Evolutionary conservation across 2,329 filamentous ascomycete species (phyloP).

Genomic region (Stenocarpella maydis): DNA sequence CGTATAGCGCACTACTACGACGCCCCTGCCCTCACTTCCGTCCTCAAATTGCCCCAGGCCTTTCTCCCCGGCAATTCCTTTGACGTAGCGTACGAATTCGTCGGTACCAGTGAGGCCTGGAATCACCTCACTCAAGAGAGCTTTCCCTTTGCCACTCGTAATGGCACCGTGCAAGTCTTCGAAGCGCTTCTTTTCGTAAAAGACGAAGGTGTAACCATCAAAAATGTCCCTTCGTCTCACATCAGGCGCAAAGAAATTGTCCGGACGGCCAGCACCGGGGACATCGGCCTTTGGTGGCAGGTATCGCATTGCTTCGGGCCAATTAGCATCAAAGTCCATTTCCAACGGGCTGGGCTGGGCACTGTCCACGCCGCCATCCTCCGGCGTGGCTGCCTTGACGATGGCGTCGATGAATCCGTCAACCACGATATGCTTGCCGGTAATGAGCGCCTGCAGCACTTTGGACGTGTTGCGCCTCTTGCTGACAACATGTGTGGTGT

Average conservation of each 20-base stretch:
- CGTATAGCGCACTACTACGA: constrained; percentile 79
- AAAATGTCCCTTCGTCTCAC: constrained; percentile 74
- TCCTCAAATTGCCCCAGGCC: constrained; percentile 70
- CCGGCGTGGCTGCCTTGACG: constrained; percentile 62
- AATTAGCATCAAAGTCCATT: constrained; percentile 77
- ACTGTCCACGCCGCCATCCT: constrained; percentile 53
- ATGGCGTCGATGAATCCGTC: constrained; percentile 78
- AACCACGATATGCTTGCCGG: constrained; percentile 80
- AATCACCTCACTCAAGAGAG: constrained; percentile 69
- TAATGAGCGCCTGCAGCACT: constrained; percentile 85
- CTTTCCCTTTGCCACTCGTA: constrained; percentile 83
- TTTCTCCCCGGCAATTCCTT: constrained; percentile 77
- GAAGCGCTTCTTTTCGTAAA: constrained; percentile 79
- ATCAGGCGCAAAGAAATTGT: constrained; percentile 77
- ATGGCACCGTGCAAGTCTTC: constrained; percentile 79
- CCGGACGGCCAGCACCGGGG: constrained; percentile 68
- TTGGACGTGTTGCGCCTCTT: constrained; percentile 91
- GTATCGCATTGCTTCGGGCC: constrained; percentile 78
- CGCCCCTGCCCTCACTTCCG: constrained; percentile 71
- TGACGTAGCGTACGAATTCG: constrained; percentile 82
- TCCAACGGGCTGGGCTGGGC: constrained; percentile 70
- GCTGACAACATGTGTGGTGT: constrained; percentile 88
- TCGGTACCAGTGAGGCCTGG: constrained; percentile 72
- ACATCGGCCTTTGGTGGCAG: constrained; percentile 81
- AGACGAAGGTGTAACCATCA: constrained; percentile 87